A percentile compares a stretch with the other conserved stretches of the same genome.
phyloP scores from a whole-genome alignment of 352 stramenopile genomes.

The Phytophthora ohioensis region DNA sequence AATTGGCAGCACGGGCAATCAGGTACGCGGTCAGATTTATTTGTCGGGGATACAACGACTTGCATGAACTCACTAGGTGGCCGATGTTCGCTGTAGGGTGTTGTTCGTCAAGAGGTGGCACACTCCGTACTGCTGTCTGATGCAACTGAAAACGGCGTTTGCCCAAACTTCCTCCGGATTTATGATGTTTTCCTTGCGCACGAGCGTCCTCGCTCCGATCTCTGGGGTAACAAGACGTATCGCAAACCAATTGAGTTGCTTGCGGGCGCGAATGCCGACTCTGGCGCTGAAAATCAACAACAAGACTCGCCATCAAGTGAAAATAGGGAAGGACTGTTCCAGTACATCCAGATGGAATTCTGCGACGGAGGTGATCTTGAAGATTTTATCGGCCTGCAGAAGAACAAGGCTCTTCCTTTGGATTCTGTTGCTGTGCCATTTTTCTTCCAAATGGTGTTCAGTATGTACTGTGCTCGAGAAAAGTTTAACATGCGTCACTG shows the following conservation, averaged over 20 bases:
- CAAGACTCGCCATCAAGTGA: conserved; percentile 10
- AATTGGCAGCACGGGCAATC: conserved; percentile 89
- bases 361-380: conserved; percentile 97
- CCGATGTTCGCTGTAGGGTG: conserved; percentile 47
- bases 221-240: conserved; percentile 66
- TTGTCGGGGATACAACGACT: background rate
- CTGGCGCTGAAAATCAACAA: background rate
- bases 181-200: conserved; percentile 92
- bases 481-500: conserved; percentile 96
- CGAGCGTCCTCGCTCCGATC: conserved; percentile 56
- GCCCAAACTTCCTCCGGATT: conserved; percentile 95
- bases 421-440: conserved; percentile 75
- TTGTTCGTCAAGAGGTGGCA: conserved; percentile 95
- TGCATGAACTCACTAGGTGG: conserved; percentile 1
- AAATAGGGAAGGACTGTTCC: conserved; percentile 62
- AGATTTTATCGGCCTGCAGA: conserved; percentile 91
- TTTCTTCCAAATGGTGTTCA: conserved; percentile 98
- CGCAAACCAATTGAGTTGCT: conserved; percentile 78
- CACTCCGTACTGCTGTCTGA: conserved; percentile 94
- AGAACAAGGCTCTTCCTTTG: conserved; percentile 72
- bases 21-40: conserved; percentile 51
- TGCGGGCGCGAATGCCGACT: conserved; percentile 31
- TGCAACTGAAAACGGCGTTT: conserved; percentile 86
- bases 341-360: conserved; percentile 99
- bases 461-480: conserved; percentile 92